A percentile compares a stretch with the other conserved stretches of the same genome.
Evolutionary conservation across 257 asterid species (phyloP).

Genomic region (Lycium ferocissimum): DNA sequence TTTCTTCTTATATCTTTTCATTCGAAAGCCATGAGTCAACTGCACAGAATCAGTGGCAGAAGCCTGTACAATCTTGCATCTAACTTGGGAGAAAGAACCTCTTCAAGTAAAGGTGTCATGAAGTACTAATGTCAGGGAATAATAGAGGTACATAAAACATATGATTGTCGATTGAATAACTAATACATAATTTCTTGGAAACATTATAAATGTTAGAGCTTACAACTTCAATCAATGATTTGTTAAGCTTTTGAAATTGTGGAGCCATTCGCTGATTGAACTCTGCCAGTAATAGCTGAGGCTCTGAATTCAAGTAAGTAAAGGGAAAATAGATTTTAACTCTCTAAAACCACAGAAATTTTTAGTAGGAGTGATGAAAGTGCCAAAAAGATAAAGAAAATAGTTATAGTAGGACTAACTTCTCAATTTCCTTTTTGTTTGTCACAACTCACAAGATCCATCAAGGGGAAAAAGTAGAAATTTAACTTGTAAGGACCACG

Average conservation of each 20-base stretch:
- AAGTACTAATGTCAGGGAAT: neutral
- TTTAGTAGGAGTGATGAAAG: neutral
- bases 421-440: slow-evolving; percentile 86
- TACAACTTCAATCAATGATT: slow-evolving; percentile 87
- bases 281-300: slow-evolving; percentile 74
- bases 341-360: neutral
- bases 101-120: neutral
- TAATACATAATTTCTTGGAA: neutral
- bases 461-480: neutral
- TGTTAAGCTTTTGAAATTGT: slow-evolving; percentile 81
- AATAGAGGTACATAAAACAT: neutral
- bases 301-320: slow-evolving; percentile 90
- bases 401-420: slow-evolving; percentile 58
- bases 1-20: neutral
- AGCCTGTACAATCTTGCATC: slow-evolving; percentile 15
- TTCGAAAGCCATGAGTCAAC: neutral
- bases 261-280: slow-evolving; percentile 93
- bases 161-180: slow-evolving; percentile 16
- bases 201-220: slow-evolving; percentile 28
- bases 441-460: slow-evolving; percentile 95
- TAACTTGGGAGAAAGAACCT: slow-evolving; percentile 6
- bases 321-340: slow-evolving; percentile 32
- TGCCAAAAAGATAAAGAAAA: neutral
- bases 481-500: neutral
- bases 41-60: neutral